phyloP scores from a whole-genome alignment of 495 filamentous ascomycete genomes.

The Usnea hakonensis region DNA sequence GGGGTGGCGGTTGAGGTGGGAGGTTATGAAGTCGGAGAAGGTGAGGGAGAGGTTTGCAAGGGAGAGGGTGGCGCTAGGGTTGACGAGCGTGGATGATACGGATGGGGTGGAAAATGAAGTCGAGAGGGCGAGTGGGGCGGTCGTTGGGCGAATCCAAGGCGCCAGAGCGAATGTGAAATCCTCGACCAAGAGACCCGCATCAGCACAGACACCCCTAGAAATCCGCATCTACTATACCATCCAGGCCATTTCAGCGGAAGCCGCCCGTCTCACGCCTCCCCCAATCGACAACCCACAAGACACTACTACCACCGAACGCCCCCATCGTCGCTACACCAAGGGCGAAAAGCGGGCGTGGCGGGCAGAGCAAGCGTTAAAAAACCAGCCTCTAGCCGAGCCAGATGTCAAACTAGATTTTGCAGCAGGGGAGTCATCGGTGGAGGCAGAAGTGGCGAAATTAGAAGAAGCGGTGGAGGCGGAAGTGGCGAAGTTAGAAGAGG shows the following conservation, averaged over 20 bases:
- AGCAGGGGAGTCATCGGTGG: conserved; percentile 81
- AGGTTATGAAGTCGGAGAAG: conserved; percentile 64
- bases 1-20: conserved; percentile 83
- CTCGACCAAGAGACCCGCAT: not conserved
- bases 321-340: not conserved
- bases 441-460: conserved; percentile 69
- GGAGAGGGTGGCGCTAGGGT: conserved; percentile 46
- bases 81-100: conserved; percentile 23
- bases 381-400: too few species aligned
- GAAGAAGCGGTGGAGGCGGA: conserved; percentile 63
- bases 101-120: not conserved
- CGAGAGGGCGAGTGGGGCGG: not conserved
- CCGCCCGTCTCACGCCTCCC: too few species aligned
- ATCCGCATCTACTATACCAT: not conserved
- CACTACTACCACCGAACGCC: too few species aligned
- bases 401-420: conserved; percentile 82
- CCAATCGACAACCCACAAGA: not conserved
- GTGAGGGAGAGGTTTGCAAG: conserved; percentile 51
- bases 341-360: not conserved
- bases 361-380: too few species aligned
- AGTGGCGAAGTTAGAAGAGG: conserved; percentile 2
- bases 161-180: not conserved
- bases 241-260: not conserved
- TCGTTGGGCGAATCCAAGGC: conserved; percentile 2
- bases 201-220: not conserved